Conservation (phyloP, 495 filamentous ascomycete genomes). For the Articulospora tetracladia region DNA sequence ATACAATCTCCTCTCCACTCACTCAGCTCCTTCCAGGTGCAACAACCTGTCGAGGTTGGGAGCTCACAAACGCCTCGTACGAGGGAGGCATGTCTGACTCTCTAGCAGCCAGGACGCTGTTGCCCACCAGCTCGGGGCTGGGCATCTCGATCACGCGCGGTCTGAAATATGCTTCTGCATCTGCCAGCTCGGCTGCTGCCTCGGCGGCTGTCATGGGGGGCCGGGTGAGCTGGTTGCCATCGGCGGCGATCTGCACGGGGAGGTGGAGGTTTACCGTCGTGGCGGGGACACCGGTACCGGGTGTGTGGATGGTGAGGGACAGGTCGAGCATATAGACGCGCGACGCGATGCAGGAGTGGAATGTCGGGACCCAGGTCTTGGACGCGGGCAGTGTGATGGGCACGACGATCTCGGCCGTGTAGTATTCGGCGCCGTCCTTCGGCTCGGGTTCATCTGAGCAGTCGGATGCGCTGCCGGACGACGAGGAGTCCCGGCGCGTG, state of each 20-base stretch:
- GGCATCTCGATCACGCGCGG: slow-evolving; percentile 40
- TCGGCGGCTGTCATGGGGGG: slow-evolving; percentile 7
- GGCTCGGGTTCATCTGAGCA: slow-evolving; percentile 9
- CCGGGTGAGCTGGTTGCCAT: slow-evolving; percentile 18
- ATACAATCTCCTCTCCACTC: no score
- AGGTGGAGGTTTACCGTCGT: slow-evolving; percentile 61
- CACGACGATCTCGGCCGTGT: slow-evolving; percentile 66
- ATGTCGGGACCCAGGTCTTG: slow-evolving; percentile 76
- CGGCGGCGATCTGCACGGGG: slow-evolving; percentile 71
- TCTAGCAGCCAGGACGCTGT: slow-evolving; percentile 13
- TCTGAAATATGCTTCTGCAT: slow-evolving; percentile 42
- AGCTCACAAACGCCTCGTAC: slow-evolving; percentile 17
- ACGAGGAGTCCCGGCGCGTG: slow-evolving; percentile 48
- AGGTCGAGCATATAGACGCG: slow-evolving; percentile 76
- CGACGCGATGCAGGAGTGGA: slow-evolving; percentile 80
- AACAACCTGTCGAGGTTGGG: slow-evolving; percentile 2
- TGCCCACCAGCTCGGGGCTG: slow-evolving; percentile 14
- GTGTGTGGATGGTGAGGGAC: slow-evolving; percentile 55
- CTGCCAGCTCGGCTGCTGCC: slow-evolving; percentile 24
- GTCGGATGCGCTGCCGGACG: slow-evolving; percentile 19
- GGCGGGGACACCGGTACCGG: slow-evolving; percentile 47
- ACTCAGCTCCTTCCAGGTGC: slow-evolving; percentile 11
- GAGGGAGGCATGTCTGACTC: slow-evolving; percentile 15
- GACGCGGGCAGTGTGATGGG: slow-evolving; percentile 67
- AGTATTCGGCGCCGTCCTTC: slow-evolving; percentile 41